Conservation (phyloP, 768 basidiomycete species). For the Atractiella rhizophila region DNA sequence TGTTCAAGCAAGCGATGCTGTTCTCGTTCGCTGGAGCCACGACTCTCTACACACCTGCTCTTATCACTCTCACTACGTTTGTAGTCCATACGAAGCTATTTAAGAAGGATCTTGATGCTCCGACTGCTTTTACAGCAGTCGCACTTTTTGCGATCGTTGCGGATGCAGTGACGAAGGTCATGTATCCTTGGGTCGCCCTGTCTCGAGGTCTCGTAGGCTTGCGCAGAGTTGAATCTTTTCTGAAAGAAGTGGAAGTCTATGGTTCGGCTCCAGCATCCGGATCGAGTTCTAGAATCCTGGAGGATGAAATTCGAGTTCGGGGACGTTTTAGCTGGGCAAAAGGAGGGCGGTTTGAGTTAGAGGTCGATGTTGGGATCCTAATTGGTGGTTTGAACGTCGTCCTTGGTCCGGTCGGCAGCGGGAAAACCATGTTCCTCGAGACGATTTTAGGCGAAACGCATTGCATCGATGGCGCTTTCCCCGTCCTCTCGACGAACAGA, state of each 20-base stretch:
- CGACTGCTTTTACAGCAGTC: conserved; percentile 25
- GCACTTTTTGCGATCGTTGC: conserved; percentile 23
- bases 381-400: conserved; percentile 32
- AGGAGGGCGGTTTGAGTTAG: conserved; percentile 28
- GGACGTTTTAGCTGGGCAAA: conserved; percentile 3
- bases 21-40: too few relatives aligned
- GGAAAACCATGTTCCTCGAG: too few relatives aligned
- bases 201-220: too few relatives aligned
- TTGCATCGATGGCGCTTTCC: conserved; percentile 10
- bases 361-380: conserved; percentile 37
- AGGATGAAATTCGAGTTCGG: conserved; percentile 18
- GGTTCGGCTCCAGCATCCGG: conserved; percentile 9
- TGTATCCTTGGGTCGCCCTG: conserved; percentile 21
- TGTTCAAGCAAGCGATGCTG: too few relatives aligned
- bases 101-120: conserved; percentile 21
- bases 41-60: conserved; percentile 19
- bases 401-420: conserved; percentile 11
- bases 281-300: conserved; percentile 23
- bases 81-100: conserved; percentile 20
- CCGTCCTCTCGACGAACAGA: conserved; percentile 21
- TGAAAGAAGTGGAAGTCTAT: conserved; percentile 23
- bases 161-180: conserved; percentile 14
- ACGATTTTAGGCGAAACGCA: conserved; percentile 16
- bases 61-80: conserved; percentile 22
- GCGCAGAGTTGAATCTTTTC: conserved; percentile 22